Percentiles rank a stretch among this genome's conserved stretches.
Evolutionary conservation across 2,329 filamentous ascomycete genomes (phyloP).

Genomic region (Exophiala calicioides): DNA sequence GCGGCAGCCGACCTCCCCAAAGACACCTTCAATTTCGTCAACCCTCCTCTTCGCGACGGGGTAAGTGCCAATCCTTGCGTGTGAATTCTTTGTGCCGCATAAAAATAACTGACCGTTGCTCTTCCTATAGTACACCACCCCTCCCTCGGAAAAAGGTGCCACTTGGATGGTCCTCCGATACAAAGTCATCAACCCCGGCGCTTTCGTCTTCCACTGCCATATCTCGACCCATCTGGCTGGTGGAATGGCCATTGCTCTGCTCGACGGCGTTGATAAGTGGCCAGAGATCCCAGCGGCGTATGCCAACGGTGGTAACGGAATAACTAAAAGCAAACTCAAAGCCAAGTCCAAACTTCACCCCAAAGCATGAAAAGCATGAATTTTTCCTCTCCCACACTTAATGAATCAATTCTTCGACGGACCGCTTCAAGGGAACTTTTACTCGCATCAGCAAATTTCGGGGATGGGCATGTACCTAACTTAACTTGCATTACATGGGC

Average conservation of each 20-base stretch:
- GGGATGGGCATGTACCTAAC: no score
- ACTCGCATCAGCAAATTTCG: no score
- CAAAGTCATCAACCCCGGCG: constrained; percentile 55
- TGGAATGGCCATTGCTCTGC: constrained; percentile 58
- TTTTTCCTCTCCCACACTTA: no score
- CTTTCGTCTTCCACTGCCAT: constrained; percentile 60
- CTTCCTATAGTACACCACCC: constrained; percentile 40
- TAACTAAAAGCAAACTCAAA: constrained; percentile 14
- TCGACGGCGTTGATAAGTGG: constrained; percentile 42
- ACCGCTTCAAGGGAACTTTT: no score
- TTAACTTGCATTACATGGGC: no score
- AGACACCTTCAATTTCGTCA: constrained; percentile 57
- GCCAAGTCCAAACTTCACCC: constrained; percentile 27
- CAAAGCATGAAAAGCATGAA: constrained; percentile 1
- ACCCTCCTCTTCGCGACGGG: constrained; percentile 57
- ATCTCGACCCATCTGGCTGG: constrained; percentile 56
- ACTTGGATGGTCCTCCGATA: constrained; percentile 57
- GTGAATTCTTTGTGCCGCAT: no score
- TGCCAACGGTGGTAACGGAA: constrained; percentile 21
- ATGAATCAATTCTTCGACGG: no score
- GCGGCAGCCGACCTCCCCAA: constrained; percentile 49
- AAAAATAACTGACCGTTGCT: constrained; percentile 6
- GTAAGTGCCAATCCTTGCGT: constrained; percentile 16
- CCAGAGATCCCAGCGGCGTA: constrained; percentile 32
- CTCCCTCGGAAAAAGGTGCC: constrained; percentile 33